phyloP scores from a whole-genome alignment of 768 basidiomycete species.

The Mycena chlorophos region DNA sequence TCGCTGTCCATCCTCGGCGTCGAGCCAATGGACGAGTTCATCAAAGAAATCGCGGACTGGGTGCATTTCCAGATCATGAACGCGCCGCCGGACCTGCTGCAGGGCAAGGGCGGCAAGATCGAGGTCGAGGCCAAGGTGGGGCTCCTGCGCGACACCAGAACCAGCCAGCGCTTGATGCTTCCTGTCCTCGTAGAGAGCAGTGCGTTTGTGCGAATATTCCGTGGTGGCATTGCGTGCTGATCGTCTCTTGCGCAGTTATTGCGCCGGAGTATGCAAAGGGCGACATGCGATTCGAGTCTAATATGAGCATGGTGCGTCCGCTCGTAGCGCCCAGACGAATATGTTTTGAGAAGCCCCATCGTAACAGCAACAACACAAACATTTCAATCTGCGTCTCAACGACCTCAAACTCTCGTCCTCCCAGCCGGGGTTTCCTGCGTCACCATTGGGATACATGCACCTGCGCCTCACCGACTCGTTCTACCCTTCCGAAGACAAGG shows the following conservation, averaged over 20 bases:
- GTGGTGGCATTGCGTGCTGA: slow-evolving; percentile 7
- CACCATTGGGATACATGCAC: slow-evolving; percentile 74
- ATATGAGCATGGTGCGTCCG: slow-evolving; percentile 88
- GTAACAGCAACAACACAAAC: slow-evolving; percentile 84
- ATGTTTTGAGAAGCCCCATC: too few relatives aligned
- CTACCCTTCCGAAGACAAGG: slow-evolving; percentile 49
- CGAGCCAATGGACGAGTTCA: slow-evolving; percentile 92
- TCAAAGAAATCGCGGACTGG: slow-evolving; percentile 88
- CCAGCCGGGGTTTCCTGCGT: slow-evolving; percentile 51
- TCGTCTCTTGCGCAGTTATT: slow-evolving; percentile 54
- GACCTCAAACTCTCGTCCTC: slow-evolving; percentile 60
- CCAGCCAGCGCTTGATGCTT: slow-evolving; percentile 59
- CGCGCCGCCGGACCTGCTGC: slow-evolving; percentile 47
- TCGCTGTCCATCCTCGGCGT: slow-evolving; percentile 83
- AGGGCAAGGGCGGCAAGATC: too few relatives aligned
- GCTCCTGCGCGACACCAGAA: slow-evolving; percentile 57
- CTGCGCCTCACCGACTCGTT: slow-evolving; percentile 79
- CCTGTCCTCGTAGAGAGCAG: slow-evolving; percentile 85
- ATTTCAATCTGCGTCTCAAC: slow-evolving; percentile 88
- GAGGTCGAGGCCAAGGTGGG: slow-evolving; percentile 95
- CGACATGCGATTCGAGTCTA: slow-evolving; percentile 83
- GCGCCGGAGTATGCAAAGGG: slow-evolving; percentile 46
- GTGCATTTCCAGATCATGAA: slow-evolving; percentile 69
- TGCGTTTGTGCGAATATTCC: slow-evolving; percentile 41
- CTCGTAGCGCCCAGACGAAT: too few relatives aligned